Percentiles rank a stretch among this genome's conserved stretches.
Conservation (phyloP, 1,284 basidiomycete species). For the Pseudozyma sp. region DNA sequence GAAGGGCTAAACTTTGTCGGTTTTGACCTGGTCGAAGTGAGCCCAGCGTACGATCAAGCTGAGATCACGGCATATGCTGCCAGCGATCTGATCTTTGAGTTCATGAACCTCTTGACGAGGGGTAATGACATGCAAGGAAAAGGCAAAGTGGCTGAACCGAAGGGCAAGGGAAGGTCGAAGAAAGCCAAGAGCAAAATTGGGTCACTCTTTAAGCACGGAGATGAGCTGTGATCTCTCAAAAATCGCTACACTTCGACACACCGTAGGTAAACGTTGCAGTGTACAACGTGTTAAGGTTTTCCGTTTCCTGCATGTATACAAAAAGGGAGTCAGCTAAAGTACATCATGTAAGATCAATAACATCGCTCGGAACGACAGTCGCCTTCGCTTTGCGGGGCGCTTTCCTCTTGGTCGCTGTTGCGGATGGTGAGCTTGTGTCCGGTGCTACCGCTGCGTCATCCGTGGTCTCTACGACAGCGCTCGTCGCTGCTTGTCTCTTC, state of each 20-base stretch:
- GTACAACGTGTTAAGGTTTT: no score
- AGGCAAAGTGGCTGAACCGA: conserved; percentile 28
- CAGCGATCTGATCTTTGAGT: conserved; percentile 55
- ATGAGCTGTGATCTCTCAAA: conserved; percentile 15
- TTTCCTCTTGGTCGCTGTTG: conserved; percentile 6
- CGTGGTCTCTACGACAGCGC: neutral
- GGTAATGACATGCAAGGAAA: conserved; percentile 19
- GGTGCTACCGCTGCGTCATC: neutral
- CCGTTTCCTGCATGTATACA: neutral
- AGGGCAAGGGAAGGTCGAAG: conserved; percentile 19
- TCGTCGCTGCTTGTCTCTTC: conserved; percentile 5
- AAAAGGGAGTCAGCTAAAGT: neutral
- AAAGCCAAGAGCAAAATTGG: conserved; percentile 14
- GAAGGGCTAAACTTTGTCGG: conserved; percentile 59
- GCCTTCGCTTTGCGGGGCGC: conserved; percentile 11
- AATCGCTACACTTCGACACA: no score
- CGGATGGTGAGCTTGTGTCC: neutral
- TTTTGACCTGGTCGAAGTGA: conserved; percentile 59
- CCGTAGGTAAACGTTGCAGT: no score
- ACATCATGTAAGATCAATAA: conserved; percentile 31
- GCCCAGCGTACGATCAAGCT: conserved; percentile 55
- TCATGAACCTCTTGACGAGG: conserved; percentile 46
- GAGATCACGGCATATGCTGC: conserved; percentile 58
- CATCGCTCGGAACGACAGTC: neutral
- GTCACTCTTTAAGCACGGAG: conserved; percentile 22